Evolutionary conservation across 2,329 filamentous ascomycete genomes (phyloP), one percentile per base, ranked within the genome.

Genomic region (Diaporthe vexans): DNA sequence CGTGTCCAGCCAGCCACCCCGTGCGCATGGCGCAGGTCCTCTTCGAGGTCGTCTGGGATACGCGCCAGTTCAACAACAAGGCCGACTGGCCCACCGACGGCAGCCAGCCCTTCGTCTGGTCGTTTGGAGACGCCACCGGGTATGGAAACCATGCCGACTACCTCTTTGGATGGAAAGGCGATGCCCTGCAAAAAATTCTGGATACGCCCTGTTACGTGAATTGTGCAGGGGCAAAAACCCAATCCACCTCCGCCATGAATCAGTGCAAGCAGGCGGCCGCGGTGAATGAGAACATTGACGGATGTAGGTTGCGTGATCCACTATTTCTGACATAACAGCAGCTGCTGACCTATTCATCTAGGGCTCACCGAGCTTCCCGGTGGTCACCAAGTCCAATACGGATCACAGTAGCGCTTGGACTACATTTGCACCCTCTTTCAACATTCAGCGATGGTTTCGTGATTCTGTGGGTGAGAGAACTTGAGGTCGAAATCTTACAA

Each of bases 31-130:
- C 83, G 3, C 83, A 85, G 71, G 75, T 84, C 7, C 84, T 85
- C 78, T 84, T 84, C 76, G 84, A 86, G 78, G 82, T 84, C 9
- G 82, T 82, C 78, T 85, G 83, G 79, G 83, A 86, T 69, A 85
- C 81, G 8, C 79, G 79, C 11, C 77, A 78, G 17, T 83, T 83
- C 77, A 83, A 82, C 77, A 79, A 82, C 77, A 46, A 79, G 79
- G 77, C 77, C 48, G 79, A 78, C 72, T 80, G 83, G 83, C 79
- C 79, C 26, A 79, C 79, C 69, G 79, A 82, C 79, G 81, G 81
- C 43, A 78, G 77, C 4, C 79, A 80, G 73, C 80, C 79, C 0
- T 81, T 81, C 76, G 79, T 79, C 73, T 73, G 79, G 26, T 79
- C 75, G 68, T 79, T 76, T 5, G 79, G 81, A 11, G 80, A 81